These are phyloP conservation scores for Ophiosphaerella herpotricha DNA, from an alignment of 2,329 filamentous ascomycete genomes.

Conservation along the genomic window DNA sequence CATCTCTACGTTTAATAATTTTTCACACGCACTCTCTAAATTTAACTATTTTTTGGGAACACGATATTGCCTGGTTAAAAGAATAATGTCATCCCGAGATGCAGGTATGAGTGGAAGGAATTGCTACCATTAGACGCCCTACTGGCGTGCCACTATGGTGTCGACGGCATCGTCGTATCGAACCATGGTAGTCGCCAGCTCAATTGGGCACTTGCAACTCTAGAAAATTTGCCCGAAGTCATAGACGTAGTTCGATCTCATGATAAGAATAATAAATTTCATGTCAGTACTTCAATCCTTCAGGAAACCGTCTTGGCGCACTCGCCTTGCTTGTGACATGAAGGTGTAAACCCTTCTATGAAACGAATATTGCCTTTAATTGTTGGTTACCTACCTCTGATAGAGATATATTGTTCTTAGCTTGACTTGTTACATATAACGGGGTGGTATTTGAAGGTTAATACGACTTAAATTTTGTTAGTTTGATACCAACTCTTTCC, in stretches of 20 bases:
- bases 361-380: too few relatives aligned
- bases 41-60: conserved; percentile 29
- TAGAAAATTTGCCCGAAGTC: conserved; percentile 59
- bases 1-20: conserved; percentile 3
- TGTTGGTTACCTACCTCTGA: too few relatives aligned
- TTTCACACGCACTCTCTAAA: conserved; percentile 29
- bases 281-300: too few relatives aligned
- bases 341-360: too few relatives aligned
- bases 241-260: conserved; percentile 52
- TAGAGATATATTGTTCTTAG: too few relatives aligned
- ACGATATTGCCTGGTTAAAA: conserved; percentile 27
- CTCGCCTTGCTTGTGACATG: too few relatives aligned
- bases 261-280: conserved; percentile 3
- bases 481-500: too few relatives aligned
- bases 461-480: too few relatives aligned
- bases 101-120: conserved; percentile 50
- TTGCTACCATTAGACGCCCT: conserved; percentile 48
- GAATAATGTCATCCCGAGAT: conserved; percentile 25
- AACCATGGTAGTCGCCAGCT: conserved; percentile 60
- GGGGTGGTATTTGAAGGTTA: too few relatives aligned
- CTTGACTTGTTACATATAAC: too few relatives aligned
- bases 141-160: conserved; percentile 48
- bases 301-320: too few relatives aligned
- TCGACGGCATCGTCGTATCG: conserved; percentile 54
- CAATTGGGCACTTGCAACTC: conserved; percentile 50